Evolutionary conservation across 306 rosid genomes (phyloP).

Genomic region (Rubus idaeus): DNA sequence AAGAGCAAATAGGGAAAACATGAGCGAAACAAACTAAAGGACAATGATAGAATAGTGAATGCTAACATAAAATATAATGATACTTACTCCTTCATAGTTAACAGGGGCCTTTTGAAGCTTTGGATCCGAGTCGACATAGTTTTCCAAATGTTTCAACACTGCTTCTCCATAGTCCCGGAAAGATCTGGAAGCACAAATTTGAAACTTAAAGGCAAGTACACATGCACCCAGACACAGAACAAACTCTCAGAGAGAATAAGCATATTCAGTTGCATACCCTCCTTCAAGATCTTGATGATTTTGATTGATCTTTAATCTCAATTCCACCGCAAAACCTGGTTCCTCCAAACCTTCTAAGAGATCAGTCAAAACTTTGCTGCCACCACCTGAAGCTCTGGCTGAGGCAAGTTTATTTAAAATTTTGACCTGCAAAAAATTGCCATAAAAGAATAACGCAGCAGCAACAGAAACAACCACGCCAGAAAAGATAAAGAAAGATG

Average conservation of each 20-base stretch:
- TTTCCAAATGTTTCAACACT: conserved; percentile 77
- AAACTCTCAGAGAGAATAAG: conserved; percentile 16
- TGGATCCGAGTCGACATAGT: conserved; percentile 49
- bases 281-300: conserved; percentile 82
- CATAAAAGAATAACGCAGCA: not conserved
- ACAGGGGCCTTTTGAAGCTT: conserved; percentile 77
- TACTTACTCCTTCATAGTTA: conserved; percentile 83
- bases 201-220: conserved; percentile 31
- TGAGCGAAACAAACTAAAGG: conserved; percentile 8
- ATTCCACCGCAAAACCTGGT: conserved; percentile 67
- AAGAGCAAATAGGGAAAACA: conserved; percentile 33
- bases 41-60: not conserved
- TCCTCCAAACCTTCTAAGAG: conserved; percentile 77
- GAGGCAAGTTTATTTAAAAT: conserved; percentile 89
- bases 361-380: conserved; percentile 86
- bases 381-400: conserved; percentile 76
- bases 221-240: not conserved
- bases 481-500: not conserved
- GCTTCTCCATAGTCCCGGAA: conserved; percentile 90
- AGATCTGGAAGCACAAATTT: conserved; percentile 51
- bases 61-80: not conserved
- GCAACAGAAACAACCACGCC: conserved; percentile 2
- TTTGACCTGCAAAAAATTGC: conserved; percentile 64
- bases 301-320: conserved; percentile 86
- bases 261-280: conserved; percentile 50